Percentiles rank a stretch among this genome's conserved stretches.
Evolutionary conservation across 169 alveolate species (phyloP).

Genomic region (Fabrea salina): DNA sequence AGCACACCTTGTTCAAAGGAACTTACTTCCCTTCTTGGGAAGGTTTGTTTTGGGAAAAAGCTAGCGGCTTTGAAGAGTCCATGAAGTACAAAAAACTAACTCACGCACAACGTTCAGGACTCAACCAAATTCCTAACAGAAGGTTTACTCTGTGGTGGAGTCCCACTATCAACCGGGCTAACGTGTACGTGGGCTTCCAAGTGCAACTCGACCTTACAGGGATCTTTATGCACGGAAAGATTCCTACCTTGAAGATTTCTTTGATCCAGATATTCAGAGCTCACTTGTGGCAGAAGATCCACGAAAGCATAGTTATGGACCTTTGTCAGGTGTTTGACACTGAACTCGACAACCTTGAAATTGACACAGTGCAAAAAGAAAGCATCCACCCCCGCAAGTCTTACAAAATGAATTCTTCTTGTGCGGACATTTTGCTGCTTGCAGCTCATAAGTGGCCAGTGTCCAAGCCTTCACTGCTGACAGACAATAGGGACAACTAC

Average conservation of each 20-base stretch:
- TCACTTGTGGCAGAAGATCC: conserved; percentile 99
- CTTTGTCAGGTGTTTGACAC: conserved; percentile 98
- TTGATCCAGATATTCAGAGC: conserved; percentile 99
- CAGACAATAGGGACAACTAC: conserved; percentile 91
- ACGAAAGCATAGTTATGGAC: conserved; percentile 99
- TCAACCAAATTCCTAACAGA: conserved; percentile 99
- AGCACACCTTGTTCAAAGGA: conserved; percentile 99
- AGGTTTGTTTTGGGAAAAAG: conserved; percentile 99
- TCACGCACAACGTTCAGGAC: conserved; percentile 99
- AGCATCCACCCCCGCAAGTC: conserved; percentile 99
- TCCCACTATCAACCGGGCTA: conserved; percentile 99
- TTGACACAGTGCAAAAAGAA: conserved; percentile 99
- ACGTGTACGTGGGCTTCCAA: conserved; percentile 99
- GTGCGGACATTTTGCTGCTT: conserved; percentile 98
- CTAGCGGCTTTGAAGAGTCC: conserved; percentile 98
- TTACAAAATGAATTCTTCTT: conserved; percentile 99
- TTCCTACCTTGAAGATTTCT: conserved; percentile 99
- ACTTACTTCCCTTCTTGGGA: conserved; percentile 99
- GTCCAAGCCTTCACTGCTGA: conserved; percentile 95
- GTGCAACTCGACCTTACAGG: conserved; percentile 99
- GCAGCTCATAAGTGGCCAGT: conserved; percentile 99
- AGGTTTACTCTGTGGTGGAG: conserved; percentile 99
- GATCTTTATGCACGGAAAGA: conserved; percentile 99
- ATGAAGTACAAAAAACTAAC: conserved; percentile 99
- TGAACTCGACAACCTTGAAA: conserved; percentile 97